Conservation (phyloP, 2,329 filamentous ascomycete species). For the Diaporthe batatas region DNA sequence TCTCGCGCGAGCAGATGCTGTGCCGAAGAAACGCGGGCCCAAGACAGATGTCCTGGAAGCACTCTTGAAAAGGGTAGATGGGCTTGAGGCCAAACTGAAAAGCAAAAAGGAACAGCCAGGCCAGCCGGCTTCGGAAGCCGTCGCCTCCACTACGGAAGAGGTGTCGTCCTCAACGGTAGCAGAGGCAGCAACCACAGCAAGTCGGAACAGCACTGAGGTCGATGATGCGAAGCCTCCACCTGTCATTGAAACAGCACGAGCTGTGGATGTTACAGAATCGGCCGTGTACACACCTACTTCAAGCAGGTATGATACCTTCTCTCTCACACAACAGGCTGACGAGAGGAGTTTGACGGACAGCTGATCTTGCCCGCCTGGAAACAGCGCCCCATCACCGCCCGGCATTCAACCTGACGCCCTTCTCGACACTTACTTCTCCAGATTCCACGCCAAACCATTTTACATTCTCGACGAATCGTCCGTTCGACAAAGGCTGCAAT, state of each 20-base stretch:
- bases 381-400: conserved; percentile 60
- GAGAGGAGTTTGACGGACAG: conserved; percentile 3
- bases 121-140: conserved; percentile 48
- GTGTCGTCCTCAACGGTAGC: conserved; percentile 43
- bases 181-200: conserved; percentile 44
- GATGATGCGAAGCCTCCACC: conserved; percentile 57
- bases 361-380: conserved; percentile 35
- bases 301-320: conserved; percentile 50
- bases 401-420: conserved; percentile 70
- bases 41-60: conserved; percentile 92
- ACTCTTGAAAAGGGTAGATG: conserved; percentile 85
- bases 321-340: neutral
- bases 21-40: conserved; percentile 89
- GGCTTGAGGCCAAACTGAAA: conserved; percentile 83
- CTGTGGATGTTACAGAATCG: conserved; percentile 53
- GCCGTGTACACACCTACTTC: conserved; percentile 59
- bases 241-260: conserved; percentile 53
- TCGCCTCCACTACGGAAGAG: conserved; percentile 44
- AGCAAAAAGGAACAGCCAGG: conserved; percentile 62
- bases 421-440: conserved; percentile 83
- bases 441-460: conserved; percentile 86
- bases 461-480: conserved; percentile 84
- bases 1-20: conserved; percentile 71
- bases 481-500: conserved; percentile 78
- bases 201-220: conserved; percentile 46